These are phyloP conservation scores for Fragilariopsis cylindrus DNA, from an alignment of 108 stramenopile species.

Conservation along the genomic window DNA sequence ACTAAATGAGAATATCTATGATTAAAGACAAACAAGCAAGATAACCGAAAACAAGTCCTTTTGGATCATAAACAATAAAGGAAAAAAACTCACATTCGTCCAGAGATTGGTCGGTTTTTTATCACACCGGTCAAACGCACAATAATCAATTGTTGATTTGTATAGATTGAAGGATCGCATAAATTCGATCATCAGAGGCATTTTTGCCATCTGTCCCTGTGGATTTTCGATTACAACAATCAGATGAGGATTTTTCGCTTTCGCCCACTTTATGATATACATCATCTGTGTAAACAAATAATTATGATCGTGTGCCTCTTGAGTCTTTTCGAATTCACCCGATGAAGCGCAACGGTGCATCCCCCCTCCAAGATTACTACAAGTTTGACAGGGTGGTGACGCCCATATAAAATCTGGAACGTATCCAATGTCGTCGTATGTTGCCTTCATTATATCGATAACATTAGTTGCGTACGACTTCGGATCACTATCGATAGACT, in stretches of 20 bases:
- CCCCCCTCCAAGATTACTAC: conserved; percentile 27
- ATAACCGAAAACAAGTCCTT: neutral
- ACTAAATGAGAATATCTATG: neutral
- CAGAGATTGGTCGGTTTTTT: conserved; percentile 39
- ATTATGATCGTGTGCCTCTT: conserved; percentile 20
- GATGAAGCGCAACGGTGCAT: conserved; percentile 25
- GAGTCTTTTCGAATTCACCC: conserved; percentile 21
- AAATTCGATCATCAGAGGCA: conserved; percentile 31
- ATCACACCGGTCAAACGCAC: conserved; percentile 38
- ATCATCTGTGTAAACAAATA: conserved; percentile 18
- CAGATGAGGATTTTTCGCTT: conserved; percentile 24
- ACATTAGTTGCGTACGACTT: conserved; percentile 15
- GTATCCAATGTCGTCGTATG: conserved; percentile 15
- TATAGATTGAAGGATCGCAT: neutral
- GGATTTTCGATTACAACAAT: conserved; percentile 41
- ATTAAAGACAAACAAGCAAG: neutral
- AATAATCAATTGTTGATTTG: conserved; percentile 21
- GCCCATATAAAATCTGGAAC: conserved; percentile 50
- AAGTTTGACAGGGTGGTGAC: conserved; percentile 43
- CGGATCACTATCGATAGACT: conserved; percentile 13
- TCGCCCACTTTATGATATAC: conserved; percentile 26
- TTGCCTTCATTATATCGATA: conserved; percentile 12
- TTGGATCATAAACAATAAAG: no score
- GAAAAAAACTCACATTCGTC: conserved; percentile 29
- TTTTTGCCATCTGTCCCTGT: conserved; percentile 13